Evolutionary conservation across 2,329 filamentous ascomycete species (phyloP).

Genomic region (Penicillium sp.): DNA sequence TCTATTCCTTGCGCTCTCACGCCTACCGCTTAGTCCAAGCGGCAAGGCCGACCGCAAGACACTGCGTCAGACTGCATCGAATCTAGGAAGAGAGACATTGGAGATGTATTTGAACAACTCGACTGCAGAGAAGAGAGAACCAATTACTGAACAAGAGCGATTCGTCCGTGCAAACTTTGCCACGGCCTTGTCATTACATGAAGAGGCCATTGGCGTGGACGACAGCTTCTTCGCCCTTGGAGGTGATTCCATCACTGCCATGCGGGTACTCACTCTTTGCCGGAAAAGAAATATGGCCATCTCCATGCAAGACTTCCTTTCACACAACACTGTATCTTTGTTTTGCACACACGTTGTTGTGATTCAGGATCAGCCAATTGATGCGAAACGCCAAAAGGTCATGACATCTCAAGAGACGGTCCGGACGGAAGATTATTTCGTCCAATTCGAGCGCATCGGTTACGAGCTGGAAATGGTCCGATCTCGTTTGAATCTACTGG

Average conservation of each 20-base stretch:
- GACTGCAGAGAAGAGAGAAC: background rate
- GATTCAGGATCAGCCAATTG: background rate
- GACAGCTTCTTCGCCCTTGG: slow-evolving; percentile 39
- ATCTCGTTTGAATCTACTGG: background rate
- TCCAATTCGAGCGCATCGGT: background rate
- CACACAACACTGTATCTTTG: background rate
- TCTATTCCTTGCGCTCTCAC: background rate
- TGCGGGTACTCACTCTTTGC: slow-evolving; percentile 43
- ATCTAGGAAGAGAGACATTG: background rate
- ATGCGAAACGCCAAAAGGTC: background rate
- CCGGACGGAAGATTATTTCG: background rate
- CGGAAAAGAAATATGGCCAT: slow-evolving; percentile 24
- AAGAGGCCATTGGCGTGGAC: slow-evolving; percentile 18
- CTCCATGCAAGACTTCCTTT: slow-evolving; percentile 1
- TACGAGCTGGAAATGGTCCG: background rate
- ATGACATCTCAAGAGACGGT: background rate
- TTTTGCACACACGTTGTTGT: background rate
- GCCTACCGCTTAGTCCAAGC: background rate
- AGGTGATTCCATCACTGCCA: slow-evolving; percentile 46
- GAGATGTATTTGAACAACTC: background rate
- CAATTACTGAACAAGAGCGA: background rate
- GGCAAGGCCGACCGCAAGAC: slow-evolving; percentile 2
- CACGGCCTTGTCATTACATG: slow-evolving; percentile 6
- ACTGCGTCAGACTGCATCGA: background rate
- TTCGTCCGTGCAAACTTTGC: slow-evolving; percentile 1